phyloP scores from a whole-genome alignment of 176 grass and related monocot genomes.

The Juncus inflexus region DNA sequence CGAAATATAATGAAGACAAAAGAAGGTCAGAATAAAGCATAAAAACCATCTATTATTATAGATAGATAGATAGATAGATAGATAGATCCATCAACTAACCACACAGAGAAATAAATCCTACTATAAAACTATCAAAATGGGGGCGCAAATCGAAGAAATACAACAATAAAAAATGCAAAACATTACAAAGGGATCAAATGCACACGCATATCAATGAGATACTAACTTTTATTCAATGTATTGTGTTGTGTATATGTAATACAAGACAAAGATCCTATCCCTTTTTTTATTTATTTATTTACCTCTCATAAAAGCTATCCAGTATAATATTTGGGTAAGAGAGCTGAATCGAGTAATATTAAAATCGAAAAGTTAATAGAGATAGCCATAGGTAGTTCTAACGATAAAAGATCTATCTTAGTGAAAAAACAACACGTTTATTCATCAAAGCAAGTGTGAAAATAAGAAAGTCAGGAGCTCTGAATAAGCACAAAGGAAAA shows the following conservation, averaged over 20 bases:
- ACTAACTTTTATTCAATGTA: constrained; percentile 23
- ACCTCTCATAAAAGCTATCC: too few species aligned
- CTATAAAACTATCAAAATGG: constrained; percentile 4
- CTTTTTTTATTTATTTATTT: constrained; percentile 1
- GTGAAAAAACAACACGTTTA: background rate
- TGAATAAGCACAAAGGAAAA: too few species aligned
- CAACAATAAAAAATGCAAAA: constrained; percentile 9
- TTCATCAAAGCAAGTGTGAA: constrained; percentile 1
- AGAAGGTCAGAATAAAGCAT: constrained; percentile 21
- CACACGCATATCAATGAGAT: constrained; percentile 26
- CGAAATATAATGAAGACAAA: constrained; percentile 19
- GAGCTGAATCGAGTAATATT: constrained; percentile 8
- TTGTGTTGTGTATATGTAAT: constrained; percentile 1
- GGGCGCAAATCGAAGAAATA: constrained; percentile 28
- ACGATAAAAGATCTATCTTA: constrained; percentile 28
- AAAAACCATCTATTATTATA: background rate
- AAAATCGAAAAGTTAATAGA: constrained; percentile 3
- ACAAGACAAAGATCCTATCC: constrained; percentile 26
- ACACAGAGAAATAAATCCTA: constrained; percentile 22
- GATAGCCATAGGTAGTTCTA: constrained; percentile 14
- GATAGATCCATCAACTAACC: constrained; percentile 28
- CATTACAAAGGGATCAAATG: background rate
- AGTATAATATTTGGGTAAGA: too few species aligned
- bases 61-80: too few species aligned
- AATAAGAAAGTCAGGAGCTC: background rate